Base-by-base conservation (phyloP, 768 basidiomycete species). In the Cytidiella melzeri region DNA sequence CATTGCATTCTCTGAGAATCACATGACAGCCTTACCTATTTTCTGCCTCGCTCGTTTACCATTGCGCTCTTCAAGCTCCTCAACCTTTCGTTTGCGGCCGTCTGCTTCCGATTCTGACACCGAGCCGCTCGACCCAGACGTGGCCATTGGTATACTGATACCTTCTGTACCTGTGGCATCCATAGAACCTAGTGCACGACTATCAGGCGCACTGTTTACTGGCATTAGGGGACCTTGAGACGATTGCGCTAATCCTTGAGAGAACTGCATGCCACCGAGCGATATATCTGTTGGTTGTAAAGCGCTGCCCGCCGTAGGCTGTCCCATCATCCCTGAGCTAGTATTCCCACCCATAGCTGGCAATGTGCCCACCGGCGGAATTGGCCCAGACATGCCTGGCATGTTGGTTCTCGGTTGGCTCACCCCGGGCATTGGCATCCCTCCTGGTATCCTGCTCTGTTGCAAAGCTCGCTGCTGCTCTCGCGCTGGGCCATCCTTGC, bases 11-110 rank as follows among this genome's bases (percentile, higher is more conserved):
- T 39, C 20, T 26, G 20, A 28, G 21, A 19, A 26, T 30, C 26
- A 36, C 43, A 24, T 15, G 24, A 26, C 41, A 44, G 49, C 61
- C 79, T 63, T 54, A 85, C 88, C 85, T 57, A 75, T 87, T 69
- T 81, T 89, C 65, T 82, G 76, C 57, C 84, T 76, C 43, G 67
- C 80, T 57, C 88, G 77, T 64, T 92, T 92, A 41, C 67, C 73
- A 41, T 87, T 83, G 24, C 66, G 67, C 51, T 86, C 84, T 45
- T 81, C 82, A 15, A 73, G 45, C 23, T 60, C 71, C 42, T 82
- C 81, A 54, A 84, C 68, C 64, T 88, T 89, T 53, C 88, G 75
- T 63, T 91, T 92, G 54, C 81, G 72, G 15, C 74, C 77, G 48
- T 83, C 80, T n/a, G 64, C 55, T 47, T 87, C 85, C 52, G 73